phyloP scores from a whole-genome alignment of 1,139 yeast genomes.

The Taphrina wiesneri region DNA sequence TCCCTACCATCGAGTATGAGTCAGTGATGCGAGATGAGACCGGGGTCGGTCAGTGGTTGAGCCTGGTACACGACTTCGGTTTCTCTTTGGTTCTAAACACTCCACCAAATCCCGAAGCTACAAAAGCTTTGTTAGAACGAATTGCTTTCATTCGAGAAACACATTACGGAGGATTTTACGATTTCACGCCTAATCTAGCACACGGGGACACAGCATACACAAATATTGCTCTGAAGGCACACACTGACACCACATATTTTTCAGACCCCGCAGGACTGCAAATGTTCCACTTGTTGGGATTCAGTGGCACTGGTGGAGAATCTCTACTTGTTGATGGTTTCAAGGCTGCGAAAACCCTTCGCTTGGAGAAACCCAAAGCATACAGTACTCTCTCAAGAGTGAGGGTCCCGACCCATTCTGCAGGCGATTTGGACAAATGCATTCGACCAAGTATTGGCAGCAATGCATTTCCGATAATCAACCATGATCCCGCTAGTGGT shows the following conservation, averaged over 20 bases:
- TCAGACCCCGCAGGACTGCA: constrained; percentile 75
- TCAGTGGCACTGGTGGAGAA: constrained; percentile 72
- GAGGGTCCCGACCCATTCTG: constrained; percentile 72
- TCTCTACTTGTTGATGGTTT: constrained; percentile 72
- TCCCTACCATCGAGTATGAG: constrained; percentile 58
- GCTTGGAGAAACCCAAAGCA: constrained; percentile 55
- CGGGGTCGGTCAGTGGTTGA: constrained; percentile 61
- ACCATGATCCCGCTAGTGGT: constrained; percentile 55
- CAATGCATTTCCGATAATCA: constrained; percentile 55
- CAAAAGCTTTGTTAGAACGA: constrained; percentile 61
- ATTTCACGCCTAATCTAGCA: constrained; percentile 69
- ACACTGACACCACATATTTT: constrained; percentile 81
- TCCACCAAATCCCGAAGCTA: constrained; percentile 63
- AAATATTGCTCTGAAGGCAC: constrained; percentile 64
- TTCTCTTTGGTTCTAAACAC: constrained; percentile 65
- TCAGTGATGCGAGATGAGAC: constrained; percentile 52
- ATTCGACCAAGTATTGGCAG: constrained; percentile 63
- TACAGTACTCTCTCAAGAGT: constrained; percentile 56
- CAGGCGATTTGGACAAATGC: constrained; percentile 70
- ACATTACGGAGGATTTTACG: constrained; percentile 79
- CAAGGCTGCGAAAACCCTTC: constrained; percentile 58
- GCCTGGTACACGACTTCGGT: constrained; percentile 59
- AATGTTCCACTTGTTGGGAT: constrained; percentile 65
- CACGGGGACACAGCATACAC: constrained; percentile 77
- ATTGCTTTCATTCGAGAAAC: constrained; percentile 69